phyloP scores from a whole-genome alignment of 2,329 filamentous ascomycete species.

The Cercospora beticola region DNA sequence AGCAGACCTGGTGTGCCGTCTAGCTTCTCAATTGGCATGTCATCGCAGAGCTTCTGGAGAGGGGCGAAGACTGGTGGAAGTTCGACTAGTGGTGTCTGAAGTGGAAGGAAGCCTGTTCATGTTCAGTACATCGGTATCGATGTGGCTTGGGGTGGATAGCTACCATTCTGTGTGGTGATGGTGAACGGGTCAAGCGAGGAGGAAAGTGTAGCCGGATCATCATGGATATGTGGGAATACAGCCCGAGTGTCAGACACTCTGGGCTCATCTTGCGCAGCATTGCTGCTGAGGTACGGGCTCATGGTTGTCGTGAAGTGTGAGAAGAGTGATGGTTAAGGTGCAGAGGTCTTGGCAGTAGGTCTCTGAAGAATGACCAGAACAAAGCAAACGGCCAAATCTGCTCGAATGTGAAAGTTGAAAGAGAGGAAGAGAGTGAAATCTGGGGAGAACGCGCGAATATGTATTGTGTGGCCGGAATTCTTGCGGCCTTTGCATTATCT shows the following conservation, averaged over 20 bases:
- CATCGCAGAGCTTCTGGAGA: constrained; percentile 69
- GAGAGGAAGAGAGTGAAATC: constrained; percentile 22
- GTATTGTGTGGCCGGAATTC: constrained; percentile 28
- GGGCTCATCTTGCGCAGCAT: constrained; percentile 12
- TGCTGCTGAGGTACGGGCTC: constrained; percentile 25
- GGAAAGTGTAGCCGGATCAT: constrained; percentile 30
- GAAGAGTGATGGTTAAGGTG: constrained; percentile 15
- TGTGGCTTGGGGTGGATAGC: background rate
- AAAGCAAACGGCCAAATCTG: constrained; percentile 10
- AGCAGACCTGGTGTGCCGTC: constrained; percentile 76
- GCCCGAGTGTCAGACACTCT: constrained; percentile 21
- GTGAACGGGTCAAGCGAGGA: constrained; percentile 57
- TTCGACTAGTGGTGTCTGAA: constrained; percentile 49
- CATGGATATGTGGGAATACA: constrained; percentile 32
- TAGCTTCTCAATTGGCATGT: constrained; percentile 75
- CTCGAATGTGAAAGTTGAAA: constrained; percentile 10
- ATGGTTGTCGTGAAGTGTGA: constrained; percentile 14
- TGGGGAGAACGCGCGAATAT: constrained; percentile 23
- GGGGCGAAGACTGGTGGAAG: constrained; percentile 73
- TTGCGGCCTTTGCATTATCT: constrained; percentile 15
- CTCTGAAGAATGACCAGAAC: constrained; percentile 6
- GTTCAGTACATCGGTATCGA: no score
- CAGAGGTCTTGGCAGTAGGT: constrained; percentile 2
- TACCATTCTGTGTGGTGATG: constrained; percentile 67
- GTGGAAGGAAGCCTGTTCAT: constrained; percentile 62